Base-by-base conservation (phyloP, 768 basidiomycete species). In the Tulasnella sp. region DNA sequence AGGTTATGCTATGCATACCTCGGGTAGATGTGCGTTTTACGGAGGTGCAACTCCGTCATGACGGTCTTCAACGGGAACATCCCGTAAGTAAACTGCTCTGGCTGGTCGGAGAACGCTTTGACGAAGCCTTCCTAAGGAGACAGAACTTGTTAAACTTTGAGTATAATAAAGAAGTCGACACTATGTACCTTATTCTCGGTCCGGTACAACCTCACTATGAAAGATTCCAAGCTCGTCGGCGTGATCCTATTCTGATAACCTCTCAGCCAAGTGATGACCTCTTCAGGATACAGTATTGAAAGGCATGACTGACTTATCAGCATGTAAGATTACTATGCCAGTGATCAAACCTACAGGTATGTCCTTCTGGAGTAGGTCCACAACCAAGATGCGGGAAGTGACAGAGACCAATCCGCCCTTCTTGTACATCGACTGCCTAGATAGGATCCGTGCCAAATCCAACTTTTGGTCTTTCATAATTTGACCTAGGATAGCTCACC, bases 21-120 rank as follows among this genome's bases (percentile, higher is more conserved):
- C 19, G 96, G 96, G 72, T 88, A 96, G 12, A 99, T 84, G 66
- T 90, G 83, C 4, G 92, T 91, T n/a, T 77, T 82, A 21, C 88
- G 80, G 48, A 98, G 73, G 63, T 92, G 89, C 5, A 98, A 77
- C 68, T 94, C 91, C 62, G 92, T 91, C 80, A 99, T 83, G 62
- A 94, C 86, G 54, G 85, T 92, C 66, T 84, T 87, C 21, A 99
- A 74, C 1, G 96, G 96, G 1, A 89, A 91, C 69, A 98, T 71
- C 1, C 93, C 94, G 62, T 82, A 89, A 0, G 87, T 92, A 62
- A 99, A 96, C 62, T 86, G 82, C 69, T 98, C 96, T 3, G 94
- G 92, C 66, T 97, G 87, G 70, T 98, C 96, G 1, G 92, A 90
- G 68, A 99, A 96, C 0, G 92, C 96, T 70, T 99, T 98, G 63